Base-by-base conservation (phyloP, 129 eudicot species). In the Flaveria sonorensis region DNA sequence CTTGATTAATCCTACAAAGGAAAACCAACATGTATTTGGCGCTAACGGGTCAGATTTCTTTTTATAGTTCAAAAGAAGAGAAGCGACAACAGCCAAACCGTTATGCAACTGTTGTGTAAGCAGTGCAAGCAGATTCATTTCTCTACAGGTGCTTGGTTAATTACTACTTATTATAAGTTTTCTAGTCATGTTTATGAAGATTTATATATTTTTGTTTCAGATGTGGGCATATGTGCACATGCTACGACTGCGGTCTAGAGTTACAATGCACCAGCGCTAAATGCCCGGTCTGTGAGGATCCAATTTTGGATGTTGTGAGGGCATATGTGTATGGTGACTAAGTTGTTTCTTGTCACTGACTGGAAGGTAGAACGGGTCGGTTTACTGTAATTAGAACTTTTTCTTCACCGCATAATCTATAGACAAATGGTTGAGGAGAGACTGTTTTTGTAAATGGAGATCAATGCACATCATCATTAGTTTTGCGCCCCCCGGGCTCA, bases 161-260 rank as follows among this genome's bases (percentile, higher is more conserved):
- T 61, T 16, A 59, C 3, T 20, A 19, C 2, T n/a, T 19, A 7
- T 56, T 1, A n/a, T 6, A 16, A 55, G 10, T n/a, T 7, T 19
- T 56, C 2, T 56, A 20, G 62, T 56, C 19, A 19, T 56, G 62
- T 10, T 45, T 18, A 45, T 57, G 23, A 18, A n/a, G 70, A 68
- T 68, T 5, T 74, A 9, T 1, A 24, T 32, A 59, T 9, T n/a
- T 64, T 16, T 18, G 10, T 70, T 40, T 30, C 60, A 81, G 81
- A 76, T 81, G 85, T 14, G 81, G 85, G 43, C 81, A 63, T 47
- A 76, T 82, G 81, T 82, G 85, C 69, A 51, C 85, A 26, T 81
- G 81, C 68, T 82, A 60, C 10, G 6, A 50, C 47, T 82, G 85
- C 28, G 85, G 78, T 56, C 28, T 69, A 45, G 81, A 81, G 69